Evolutionary conservation across 208 protist genomes (phyloP).

Genomic region (Trichomonas vaginalis): DNA sequence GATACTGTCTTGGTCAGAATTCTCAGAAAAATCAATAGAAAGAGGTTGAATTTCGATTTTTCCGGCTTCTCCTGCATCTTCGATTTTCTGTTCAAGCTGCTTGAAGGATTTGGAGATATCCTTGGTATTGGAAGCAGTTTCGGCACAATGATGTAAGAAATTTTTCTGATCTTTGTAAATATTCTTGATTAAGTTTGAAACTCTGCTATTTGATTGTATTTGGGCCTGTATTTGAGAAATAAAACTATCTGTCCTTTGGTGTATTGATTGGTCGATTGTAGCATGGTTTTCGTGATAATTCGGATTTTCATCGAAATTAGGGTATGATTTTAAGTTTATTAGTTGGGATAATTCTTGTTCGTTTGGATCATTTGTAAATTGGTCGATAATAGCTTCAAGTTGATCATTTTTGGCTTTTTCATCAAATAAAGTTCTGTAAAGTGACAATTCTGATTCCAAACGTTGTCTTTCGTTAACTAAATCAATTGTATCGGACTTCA

Average conservation of each 20-base stretch:
- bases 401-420: neutral
- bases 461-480: neutral
- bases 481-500: neutral
- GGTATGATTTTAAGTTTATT: neutral
- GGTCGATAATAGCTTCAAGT: neutral
- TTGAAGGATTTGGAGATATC: neutral
- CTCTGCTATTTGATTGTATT: neutral
- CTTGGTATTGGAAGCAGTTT: neutral
- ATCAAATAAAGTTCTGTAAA: neutral
- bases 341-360: neutral
- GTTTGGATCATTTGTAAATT: neutral
- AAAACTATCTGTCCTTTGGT: neutral
- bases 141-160: neutral
- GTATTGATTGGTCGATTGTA: neutral
- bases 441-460: neutral
- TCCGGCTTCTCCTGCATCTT: neutral
- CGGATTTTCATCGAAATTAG: neutral
- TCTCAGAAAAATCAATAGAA: neutral
- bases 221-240: neutral
- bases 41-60: neutral
- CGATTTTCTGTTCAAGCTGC: neutral
- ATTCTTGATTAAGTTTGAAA: neutral
- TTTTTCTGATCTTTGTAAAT: neutral
- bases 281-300: neutral
- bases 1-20: neutral